Conservation (phyloP, 768 basidiomycete species). For the Serendipita sp. region DNA sequence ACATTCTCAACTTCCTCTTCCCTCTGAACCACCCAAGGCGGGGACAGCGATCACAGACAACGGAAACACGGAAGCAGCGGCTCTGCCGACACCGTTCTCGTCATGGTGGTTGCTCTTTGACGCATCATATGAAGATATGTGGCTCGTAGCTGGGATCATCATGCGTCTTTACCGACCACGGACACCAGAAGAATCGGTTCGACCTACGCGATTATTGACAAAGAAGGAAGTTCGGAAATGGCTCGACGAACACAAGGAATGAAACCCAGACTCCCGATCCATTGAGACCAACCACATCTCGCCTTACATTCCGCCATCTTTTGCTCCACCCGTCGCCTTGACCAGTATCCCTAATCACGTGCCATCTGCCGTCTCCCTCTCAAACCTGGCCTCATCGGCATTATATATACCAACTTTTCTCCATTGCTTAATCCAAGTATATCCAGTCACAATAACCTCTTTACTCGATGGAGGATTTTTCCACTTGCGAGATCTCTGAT, state of each 20-base stretch:
- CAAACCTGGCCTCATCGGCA: no score
- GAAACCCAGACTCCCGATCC: no score
- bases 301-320: no score
- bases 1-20: constrained; percentile 54
- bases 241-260: constrained; percentile 42
- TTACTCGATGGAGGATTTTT: constrained; percentile 14
- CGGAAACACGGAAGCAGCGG: neutral
- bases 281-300: no score
- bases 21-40: constrained; percentile 40
- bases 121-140: constrained; percentile 74
- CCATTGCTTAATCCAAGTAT: no score
- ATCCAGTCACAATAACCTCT: neutral
- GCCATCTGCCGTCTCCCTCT: no score
- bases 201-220: constrained; percentile 39
- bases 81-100: constrained; percentile 16
- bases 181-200: constrained; percentile 24
- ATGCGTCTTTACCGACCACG: constrained; percentile 62
- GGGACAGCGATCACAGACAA: no score
- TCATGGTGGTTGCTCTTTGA: constrained; percentile 91
- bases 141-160: constrained; percentile 67
- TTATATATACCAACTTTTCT: no score
- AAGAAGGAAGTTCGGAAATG: constrained; percentile 72
- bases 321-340: no score
- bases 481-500: constrained; percentile 77
- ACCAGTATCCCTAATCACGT: no score